Conservation (phyloP, 2,329 filamentous ascomycete genomes). For the Paraconiothyrium brasiliense region DNA sequence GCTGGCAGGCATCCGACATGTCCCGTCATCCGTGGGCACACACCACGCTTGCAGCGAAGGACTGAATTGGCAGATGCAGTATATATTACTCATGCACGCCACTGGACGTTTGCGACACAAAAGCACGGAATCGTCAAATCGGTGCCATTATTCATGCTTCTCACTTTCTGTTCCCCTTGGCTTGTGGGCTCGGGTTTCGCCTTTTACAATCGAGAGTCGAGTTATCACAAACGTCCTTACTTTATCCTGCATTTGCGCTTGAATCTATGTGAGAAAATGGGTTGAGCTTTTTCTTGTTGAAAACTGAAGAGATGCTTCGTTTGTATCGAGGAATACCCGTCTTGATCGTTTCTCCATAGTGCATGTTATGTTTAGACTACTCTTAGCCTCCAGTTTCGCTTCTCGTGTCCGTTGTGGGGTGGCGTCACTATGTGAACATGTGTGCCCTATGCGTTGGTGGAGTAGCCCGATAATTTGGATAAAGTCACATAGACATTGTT, state of each 20-base stretch:
- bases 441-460: too few relatives aligned
- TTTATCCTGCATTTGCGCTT: slow-evolving; percentile 1
- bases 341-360: slow-evolving; percentile 9
- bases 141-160: slow-evolving; percentile 1
- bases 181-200: background rate
- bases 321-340: slow-evolving; percentile 11
- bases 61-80: background rate
- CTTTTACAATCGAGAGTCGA: background rate
- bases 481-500: too few relatives aligned
- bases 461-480: too few relatives aligned
- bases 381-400: background rate
- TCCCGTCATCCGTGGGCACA: background rate
- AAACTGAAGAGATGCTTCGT: background rate
- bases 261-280: background rate
- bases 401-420: background rate
- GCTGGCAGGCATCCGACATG: slow-evolving; percentile 1
- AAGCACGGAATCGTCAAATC: slow-evolving; percentile 3
- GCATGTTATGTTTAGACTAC: slow-evolving; percentile 4
- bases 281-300: background rate
- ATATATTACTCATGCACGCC: background rate
- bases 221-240: background rate
- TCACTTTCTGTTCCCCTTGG: background rate
- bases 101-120: slow-evolving; percentile 6
- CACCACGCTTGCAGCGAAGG: background rate
- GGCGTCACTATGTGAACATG: too few relatives aligned